A percentile compares a stretch with the other conserved stretches of the same genome.
These are phyloP conservation scores for Brettanomyces sp. DNA, from an alignment of 805 yeast species.

Conservation along the genomic window DNA sequence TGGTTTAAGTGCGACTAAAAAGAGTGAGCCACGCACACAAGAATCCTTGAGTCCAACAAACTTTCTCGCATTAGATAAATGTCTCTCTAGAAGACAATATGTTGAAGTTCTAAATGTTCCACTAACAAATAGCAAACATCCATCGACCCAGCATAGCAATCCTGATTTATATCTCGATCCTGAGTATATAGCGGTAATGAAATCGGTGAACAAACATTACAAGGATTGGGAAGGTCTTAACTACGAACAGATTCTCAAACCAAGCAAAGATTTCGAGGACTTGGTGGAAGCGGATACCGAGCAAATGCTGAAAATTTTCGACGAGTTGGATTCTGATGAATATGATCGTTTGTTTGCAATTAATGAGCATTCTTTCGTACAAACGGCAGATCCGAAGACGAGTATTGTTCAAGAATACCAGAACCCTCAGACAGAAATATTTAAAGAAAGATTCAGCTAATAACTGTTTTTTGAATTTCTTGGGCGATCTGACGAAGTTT, in stretches of 20 bases:
- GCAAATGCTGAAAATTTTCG: slow-evolving; percentile 1
- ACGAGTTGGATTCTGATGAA: slow-evolving; percentile 1
- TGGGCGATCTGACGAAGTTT: background rate
- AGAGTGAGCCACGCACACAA: background rate
- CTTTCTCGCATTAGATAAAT: slow-evolving; percentile 81
- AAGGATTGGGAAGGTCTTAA: slow-evolving; percentile 6
- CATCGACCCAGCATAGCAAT: slow-evolving; percentile 11
- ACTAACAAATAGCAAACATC: slow-evolving; percentile 14
- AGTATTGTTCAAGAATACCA: slow-evolving; percentile 6
- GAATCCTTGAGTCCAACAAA: slow-evolving; percentile 25
- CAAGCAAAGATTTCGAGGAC: slow-evolving; percentile 8
- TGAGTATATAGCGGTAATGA: slow-evolving; percentile 22
- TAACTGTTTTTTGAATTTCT: background rate
- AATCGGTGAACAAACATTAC: slow-evolving; percentile 12
- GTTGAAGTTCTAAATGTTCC: slow-evolving; percentile 43
- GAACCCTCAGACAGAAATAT: slow-evolving; percentile 22
- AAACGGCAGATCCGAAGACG: slow-evolving; percentile 13
- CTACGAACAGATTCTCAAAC: slow-evolving; percentile 6
- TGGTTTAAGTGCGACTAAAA: background rate
- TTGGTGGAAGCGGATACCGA: slow-evolving; percentile 7
- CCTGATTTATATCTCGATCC: slow-evolving; percentile 25
- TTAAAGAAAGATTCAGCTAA: slow-evolving; percentile 8
- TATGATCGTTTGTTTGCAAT: slow-evolving; percentile 10
- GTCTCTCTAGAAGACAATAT: slow-evolving; percentile 55
- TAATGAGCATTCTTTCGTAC: slow-evolving; percentile 9